Conservation (phyloP, 2,329 filamentous ascomycete species). For the Colletotrichum kahawae region DNA sequence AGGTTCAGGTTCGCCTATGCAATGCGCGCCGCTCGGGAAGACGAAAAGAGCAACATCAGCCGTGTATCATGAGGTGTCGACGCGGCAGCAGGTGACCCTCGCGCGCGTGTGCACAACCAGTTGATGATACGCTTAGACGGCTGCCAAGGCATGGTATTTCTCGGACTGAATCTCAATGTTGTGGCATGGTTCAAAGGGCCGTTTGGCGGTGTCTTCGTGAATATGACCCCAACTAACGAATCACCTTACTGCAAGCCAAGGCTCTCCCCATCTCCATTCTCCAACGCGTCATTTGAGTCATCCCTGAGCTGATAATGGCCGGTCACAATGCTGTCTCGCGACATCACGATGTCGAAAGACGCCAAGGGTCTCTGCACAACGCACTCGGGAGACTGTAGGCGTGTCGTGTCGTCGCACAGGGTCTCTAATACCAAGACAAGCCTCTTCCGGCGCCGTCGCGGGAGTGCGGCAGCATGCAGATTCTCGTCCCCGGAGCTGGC, state of each 20-base stretch:
- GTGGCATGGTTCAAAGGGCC: background rate
- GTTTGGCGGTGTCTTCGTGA: background rate
- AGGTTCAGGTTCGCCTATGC: background rate
- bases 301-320: background rate
- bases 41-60: background rate
- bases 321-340: background rate
- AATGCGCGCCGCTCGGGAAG: background rate
- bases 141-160: background rate
- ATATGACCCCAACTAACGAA: background rate
- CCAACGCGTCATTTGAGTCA: background rate
- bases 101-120: background rate
- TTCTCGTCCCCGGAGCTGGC: background rate
- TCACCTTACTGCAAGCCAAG: background rate
- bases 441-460: background rate
- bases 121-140: background rate
- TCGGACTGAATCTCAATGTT: background rate
- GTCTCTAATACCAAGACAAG: background rate
- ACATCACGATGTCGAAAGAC: background rate
- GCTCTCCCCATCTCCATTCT: background rate
- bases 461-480: background rate
- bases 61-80: background rate
- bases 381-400: background rate
- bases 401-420: background rate
- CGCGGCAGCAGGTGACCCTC: background rate
- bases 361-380: background rate